phyloP scores from a whole-genome alignment of 2,329 filamentous ascomycete genomes.

The Scedosporium aurantiacum region DNA sequence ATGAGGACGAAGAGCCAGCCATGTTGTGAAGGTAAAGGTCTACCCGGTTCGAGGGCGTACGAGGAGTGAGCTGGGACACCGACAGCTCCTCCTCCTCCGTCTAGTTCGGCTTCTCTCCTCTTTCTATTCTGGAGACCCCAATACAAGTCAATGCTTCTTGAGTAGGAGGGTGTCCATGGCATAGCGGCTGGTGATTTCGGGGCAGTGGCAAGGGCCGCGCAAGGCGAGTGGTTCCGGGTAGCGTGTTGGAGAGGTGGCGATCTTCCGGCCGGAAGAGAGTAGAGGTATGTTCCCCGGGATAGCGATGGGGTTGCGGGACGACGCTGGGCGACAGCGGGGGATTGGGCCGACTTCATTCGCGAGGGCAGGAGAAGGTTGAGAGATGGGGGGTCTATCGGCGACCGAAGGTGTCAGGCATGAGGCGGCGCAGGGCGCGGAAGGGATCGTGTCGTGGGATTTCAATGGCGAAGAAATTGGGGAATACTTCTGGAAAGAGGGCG shows the following conservation, averaged over 20 bases:
- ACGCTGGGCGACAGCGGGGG: background rate
- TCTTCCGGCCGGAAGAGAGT: background rate
- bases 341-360: constrained; percentile 1
- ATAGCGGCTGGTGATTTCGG: background rate
- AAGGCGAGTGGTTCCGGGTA: background rate
- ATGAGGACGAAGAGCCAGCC: constrained; percentile 31
- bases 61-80: background rate
- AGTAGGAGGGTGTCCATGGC: background rate
- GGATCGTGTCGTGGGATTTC: background rate
- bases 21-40: constrained; percentile 13
- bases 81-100: background rate
- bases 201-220: background rate
- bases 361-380: background rate
- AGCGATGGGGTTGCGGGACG: background rate
- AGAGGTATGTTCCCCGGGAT: background rate
- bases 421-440: background rate
- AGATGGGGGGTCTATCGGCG: background rate
- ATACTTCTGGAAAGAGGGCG: background rate
- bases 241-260: background rate
- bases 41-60: background rate
- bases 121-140: background rate
- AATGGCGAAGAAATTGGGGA: background rate
- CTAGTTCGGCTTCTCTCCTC: background rate
- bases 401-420: background rate
- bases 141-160: background rate